Evolutionary conservation across 1,139 yeast genomes (phyloP).

Genomic region (Pichia cactophila): DNA sequence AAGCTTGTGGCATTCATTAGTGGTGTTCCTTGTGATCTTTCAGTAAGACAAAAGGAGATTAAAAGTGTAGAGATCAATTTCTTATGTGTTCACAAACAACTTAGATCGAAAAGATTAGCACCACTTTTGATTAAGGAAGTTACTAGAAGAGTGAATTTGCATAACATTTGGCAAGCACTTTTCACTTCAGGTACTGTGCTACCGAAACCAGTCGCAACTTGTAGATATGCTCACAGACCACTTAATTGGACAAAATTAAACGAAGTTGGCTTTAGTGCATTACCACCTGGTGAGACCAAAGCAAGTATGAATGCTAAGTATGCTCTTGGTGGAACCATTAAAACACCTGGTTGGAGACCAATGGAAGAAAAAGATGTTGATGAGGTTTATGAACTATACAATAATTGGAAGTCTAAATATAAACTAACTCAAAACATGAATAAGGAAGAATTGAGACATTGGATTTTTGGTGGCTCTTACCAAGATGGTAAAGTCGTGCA

Average conservation of each 20-base stretch:
- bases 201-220: conserved; percentile 87
- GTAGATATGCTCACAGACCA: conserved; percentile 92
- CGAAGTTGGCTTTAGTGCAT: conserved; percentile 81
- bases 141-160: conserved; percentile 82
- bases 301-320: conserved; percentile 78
- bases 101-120: conserved; percentile 87
- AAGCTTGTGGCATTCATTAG: conserved; percentile 87
- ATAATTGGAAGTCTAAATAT: conserved; percentile 56
- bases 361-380: conserved; percentile 58
- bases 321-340: conserved; percentile 56
- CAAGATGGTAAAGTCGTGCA: conserved; percentile 49
- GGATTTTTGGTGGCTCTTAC: conserved; percentile 52
- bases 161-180: conserved; percentile 90
- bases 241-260: conserved; percentile 83
- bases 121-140: conserved; percentile 92
- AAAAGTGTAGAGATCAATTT: conserved; percentile 87
- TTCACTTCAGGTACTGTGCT: conserved; percentile 88
- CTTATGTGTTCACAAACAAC: conserved; percentile 86
- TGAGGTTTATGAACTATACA: conserved; percentile 52
- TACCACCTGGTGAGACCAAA: conserved; percentile 71
- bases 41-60: conserved; percentile 50
- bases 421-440: conserved; percentile 66
- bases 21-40: conserved; percentile 73
- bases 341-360: conserved; percentile 53
- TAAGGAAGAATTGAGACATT: conserved; percentile 69